Conservation (phyloP, 2,329 filamentous ascomycete genomes). For the Arthroderma sp. region DNA sequence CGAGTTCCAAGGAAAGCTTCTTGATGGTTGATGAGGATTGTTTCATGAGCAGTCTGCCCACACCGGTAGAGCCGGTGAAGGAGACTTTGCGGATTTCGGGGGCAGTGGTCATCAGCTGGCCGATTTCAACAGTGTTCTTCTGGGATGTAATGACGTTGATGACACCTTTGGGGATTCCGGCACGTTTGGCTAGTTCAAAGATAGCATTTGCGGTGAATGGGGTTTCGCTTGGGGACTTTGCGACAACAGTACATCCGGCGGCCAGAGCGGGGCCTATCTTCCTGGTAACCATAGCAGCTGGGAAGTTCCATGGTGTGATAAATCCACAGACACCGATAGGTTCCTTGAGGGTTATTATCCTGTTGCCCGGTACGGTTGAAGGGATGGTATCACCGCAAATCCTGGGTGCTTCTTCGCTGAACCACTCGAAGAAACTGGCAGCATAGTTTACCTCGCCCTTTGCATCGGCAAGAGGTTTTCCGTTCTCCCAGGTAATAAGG, state of each 20-base stretch:
- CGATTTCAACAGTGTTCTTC: slow-evolving; percentile 67
- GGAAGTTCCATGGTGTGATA: slow-evolving; percentile 57
- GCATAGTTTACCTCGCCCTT: slow-evolving; percentile 47
- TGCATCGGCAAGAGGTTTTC: slow-evolving; percentile 50
- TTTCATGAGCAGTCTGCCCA: slow-evolving; percentile 71
- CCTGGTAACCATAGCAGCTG: slow-evolving; percentile 40
- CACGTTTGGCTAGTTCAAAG: slow-evolving; percentile 71
- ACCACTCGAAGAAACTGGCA: slow-evolving; percentile 50
- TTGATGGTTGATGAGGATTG: slow-evolving; percentile 75
- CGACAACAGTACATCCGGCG: slow-evolving; percentile 88
- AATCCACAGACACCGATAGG: slow-evolving; percentile 55
- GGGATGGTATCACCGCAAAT: slow-evolving; percentile 49
- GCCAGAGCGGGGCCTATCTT: slow-evolving; percentile 53
- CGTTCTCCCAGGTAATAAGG: slow-evolving; percentile 57
- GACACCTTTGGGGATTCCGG: slow-evolving; percentile 80
- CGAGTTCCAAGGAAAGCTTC: slow-evolving; percentile 78
- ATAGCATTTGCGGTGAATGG: slow-evolving; percentile 82
- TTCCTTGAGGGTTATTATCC: slow-evolving; percentile 51
- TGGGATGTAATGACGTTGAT: slow-evolving; percentile 76
- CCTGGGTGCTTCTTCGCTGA: slow-evolving; percentile 47
- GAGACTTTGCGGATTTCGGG: slow-evolving; percentile 75
- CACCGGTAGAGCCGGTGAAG: slow-evolving; percentile 66
- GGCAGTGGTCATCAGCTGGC: slow-evolving; percentile 61
- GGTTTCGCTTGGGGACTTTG: slow-evolving; percentile 83
- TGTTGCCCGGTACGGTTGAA: slow-evolving; percentile 44